phyloP scores from a whole-genome alignment of 176 grass and related monocot genomes.

The Triticum aestivum region DNA sequence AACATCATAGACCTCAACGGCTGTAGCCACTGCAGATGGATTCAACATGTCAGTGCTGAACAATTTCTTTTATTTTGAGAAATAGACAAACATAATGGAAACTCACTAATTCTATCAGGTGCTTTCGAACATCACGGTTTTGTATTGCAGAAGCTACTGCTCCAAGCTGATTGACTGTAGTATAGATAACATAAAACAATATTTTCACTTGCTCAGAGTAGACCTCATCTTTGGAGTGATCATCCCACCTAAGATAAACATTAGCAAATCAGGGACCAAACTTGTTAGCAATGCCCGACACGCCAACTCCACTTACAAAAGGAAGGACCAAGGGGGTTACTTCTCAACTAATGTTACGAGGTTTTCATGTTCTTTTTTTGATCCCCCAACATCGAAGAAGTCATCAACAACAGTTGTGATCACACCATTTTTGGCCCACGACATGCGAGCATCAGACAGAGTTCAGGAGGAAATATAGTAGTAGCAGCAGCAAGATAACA shows the following conservation, averaged over 20 bases:
- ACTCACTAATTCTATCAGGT: slow-evolving; percentile 67
- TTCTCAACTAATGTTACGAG: slow-evolving; percentile 57
- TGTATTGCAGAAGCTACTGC: slow-evolving; percentile 44
- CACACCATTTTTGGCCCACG: slow-evolving; percentile 61
- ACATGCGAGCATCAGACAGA: slow-evolving; percentile 57
- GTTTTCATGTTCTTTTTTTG: slow-evolving; percentile 61
- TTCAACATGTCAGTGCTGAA: background rate
- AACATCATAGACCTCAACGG: slow-evolving; percentile 61
- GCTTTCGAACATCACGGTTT: slow-evolving; percentile 39
- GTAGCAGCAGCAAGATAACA: slow-evolving; percentile 71
- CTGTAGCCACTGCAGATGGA: slow-evolving; percentile 51
- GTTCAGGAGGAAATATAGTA: slow-evolving; percentile 52
- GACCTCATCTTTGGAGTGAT: slow-evolving; percentile 37
- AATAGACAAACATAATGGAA: too few relatives aligned
- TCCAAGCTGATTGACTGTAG: slow-evolving; percentile 12
- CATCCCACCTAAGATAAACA: slow-evolving; percentile 56
- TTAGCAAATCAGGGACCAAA: background rate
- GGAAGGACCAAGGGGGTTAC: slow-evolving; percentile 20
- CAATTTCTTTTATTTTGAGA: too few relatives aligned
- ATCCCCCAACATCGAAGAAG: slow-evolving; percentile 80
- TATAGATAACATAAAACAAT: slow-evolving; percentile 55
- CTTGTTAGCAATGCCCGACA: too few relatives aligned
- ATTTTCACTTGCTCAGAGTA: slow-evolving; percentile 67
- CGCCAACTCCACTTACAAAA: background rate
- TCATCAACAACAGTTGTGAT: slow-evolving; percentile 69